Base-by-base conservation (phyloP, 2,329 filamentous ascomycete genomes). In the Pseudovirgaria hyperparasitica region DNA sequence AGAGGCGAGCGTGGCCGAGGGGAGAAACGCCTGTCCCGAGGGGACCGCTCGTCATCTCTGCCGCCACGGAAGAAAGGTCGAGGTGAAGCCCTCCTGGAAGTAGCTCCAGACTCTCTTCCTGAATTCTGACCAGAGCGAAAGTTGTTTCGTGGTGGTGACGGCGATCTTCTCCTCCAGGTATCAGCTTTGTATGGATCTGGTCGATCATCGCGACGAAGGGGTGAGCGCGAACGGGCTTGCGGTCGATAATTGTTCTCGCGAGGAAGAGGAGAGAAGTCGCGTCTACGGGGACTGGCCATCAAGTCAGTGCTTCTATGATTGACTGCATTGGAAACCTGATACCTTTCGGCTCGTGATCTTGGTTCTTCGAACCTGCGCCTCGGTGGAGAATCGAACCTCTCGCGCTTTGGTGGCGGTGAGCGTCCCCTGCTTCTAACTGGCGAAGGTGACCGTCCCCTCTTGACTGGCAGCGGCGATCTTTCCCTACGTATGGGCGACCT, bases 1-100 rank as follows among this genome's bases (percentile, higher is more conserved):
- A 46, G 0, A 49, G 52, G 13, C 2, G 30, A 33, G 10, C 30
- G 30, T 9, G 50, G 52, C 24, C 41, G 41, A 19, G 41, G 50
- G 14, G 45, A 45, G 13, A 43, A 54, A 15, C 43, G 38, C 30
- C 49, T 36, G 11, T 48, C 41, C 33, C 55, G 36, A 22, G 38
- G 30, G 22, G 36, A 29, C 18, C 34, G 27, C 13, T 42, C 42
- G 18, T 43, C 41, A 26, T 58, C 44, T 38, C 67, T 60, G 36
- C 70, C 72, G 10, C 63, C 60, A 39, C 72, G 67, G 9, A 66
- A 50, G 9, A 57, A 48, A 15, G 58, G 66, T 10, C 73, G 73
- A 5, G 73, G 76, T 6, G 73, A 74, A 25, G n/a, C n/a, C n/a
- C 70, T 62, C 30, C 70, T 64, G 13, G 72, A 76, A 16, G 67